These are phyloP conservation scores for Cladosporium austrohemisphaericum DNA, from an alignment of 2,329 filamentous ascomycete genomes.

Conservation along the genomic window DNA sequence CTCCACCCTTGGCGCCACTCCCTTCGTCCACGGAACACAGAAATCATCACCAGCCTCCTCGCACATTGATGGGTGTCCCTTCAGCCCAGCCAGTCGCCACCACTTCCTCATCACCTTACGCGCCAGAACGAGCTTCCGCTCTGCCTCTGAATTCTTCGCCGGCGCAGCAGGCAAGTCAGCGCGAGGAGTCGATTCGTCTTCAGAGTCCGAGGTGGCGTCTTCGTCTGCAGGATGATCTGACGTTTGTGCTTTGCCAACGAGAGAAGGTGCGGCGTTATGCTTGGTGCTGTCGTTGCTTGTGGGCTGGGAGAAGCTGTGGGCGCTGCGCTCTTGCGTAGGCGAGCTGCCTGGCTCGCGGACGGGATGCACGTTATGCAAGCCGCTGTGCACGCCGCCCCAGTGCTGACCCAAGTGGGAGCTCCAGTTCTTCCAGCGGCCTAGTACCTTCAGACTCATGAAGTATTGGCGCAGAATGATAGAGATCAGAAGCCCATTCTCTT, in stretches of 20 bases:
- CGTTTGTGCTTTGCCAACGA: conserved; percentile 21
- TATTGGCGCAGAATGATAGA: conserved; percentile 85
- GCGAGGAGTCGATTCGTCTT: conserved; percentile 36
- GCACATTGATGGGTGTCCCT: conserved; percentile 45
- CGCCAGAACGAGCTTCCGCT: conserved; percentile 60
- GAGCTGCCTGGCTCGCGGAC: conserved; percentile 26
- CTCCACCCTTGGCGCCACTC: conserved; percentile 73
- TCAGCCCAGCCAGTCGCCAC: conserved; percentile 64
- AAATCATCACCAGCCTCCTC: conserved; percentile 60
- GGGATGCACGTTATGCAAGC: conserved; percentile 52
- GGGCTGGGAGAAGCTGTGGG: conserved; percentile 12
- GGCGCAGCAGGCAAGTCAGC: conserved; percentile 42
- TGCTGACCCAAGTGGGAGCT: conserved; percentile 59
- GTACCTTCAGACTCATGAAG: conserved; percentile 78
- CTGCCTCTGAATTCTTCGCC: conserved; percentile 38
- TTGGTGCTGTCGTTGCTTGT: conserved; percentile 7
- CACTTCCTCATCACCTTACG: conserved; percentile 69
- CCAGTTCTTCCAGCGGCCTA: conserved; percentile 75
- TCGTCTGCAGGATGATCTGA: neutral
- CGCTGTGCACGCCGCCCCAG: conserved; percentile 63
- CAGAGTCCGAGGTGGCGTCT: conserved; percentile 28
- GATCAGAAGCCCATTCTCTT: conserved; percentile 84
- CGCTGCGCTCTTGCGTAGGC: too few species aligned
- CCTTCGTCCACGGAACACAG: conserved; percentile 68
- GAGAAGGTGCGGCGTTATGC: conserved; percentile 12